Conservation (phyloP, 176 grass and related monocot genomes). For the Oryza rufipogon region DNA sequence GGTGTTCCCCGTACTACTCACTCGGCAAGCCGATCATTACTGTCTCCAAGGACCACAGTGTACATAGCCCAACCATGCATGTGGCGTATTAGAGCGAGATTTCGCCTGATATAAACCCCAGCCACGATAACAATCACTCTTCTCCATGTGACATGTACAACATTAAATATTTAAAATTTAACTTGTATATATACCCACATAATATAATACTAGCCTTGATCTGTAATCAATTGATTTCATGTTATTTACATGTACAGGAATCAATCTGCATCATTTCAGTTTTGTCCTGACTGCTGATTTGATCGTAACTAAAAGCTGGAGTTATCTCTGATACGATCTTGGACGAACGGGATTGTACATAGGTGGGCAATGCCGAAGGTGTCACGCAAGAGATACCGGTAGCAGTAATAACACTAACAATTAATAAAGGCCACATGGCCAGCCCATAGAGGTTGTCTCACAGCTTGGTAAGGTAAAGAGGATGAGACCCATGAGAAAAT, state of each 20-base stretch:
- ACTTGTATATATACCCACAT: neutral
- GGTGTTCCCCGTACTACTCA: neutral
- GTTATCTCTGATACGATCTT: neutral
- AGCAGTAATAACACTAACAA: neutral
- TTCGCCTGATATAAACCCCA: neutral
- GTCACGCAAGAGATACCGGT: slow-evolving; percentile 20
- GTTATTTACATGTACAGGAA: neutral
- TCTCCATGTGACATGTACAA: neutral
- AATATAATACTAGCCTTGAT: neutral
- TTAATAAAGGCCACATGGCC: slow-evolving; percentile 60
- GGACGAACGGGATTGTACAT: neutral
- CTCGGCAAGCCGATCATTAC: slow-evolving; percentile 23
- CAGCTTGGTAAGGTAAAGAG: neutral
- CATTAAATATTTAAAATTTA: neutral
- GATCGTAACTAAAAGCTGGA: neutral
- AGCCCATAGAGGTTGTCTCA: slow-evolving; percentile 50
- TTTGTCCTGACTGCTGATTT: no score
- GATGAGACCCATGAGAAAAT: neutral
- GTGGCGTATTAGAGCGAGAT: neutral
- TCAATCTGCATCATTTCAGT: neutral
- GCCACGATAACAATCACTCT: neutral
- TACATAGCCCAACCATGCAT: neutral
- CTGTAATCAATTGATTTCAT: neutral
- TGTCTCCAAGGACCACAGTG: slow-evolving; percentile 42
- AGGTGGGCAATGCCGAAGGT: slow-evolving; percentile 1